Evolutionary conservation across 768 basidiomycete species (phyloP).

Genomic region (Leccinum rimulosum): DNA sequence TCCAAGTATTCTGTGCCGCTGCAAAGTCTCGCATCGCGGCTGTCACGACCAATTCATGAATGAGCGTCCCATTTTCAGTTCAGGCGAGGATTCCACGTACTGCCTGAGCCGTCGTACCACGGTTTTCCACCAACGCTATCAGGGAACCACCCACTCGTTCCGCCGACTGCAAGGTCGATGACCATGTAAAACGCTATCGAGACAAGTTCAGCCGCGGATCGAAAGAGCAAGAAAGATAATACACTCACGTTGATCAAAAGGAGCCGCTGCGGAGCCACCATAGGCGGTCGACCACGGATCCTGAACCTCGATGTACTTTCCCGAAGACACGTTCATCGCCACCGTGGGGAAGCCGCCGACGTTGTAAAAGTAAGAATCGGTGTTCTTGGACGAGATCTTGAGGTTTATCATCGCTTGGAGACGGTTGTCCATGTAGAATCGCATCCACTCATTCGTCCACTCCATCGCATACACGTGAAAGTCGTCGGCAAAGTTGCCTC

Average conservation of each 20-base stretch:
- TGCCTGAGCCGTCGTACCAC: conserved; percentile 62
- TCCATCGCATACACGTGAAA: conserved; percentile 59
- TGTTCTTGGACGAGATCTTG: conserved; percentile 39
- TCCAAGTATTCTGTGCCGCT: conserved; percentile 60
- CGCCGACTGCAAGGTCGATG: conserved; percentile 77
- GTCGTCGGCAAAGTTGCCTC: conserved; percentile 42
- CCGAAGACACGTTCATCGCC: conserved; percentile 40
- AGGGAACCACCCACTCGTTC: conserved; percentile 59
- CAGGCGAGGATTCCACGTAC: conserved; percentile 33
- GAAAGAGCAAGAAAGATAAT: not conserved
- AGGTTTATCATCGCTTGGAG: conserved; percentile 52
- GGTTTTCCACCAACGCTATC: conserved; percentile 50
- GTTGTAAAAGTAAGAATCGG: conserved; percentile 50
- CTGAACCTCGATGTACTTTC: conserved; percentile 37
- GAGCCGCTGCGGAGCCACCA: conserved; percentile 46
- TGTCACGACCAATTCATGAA: not conserved
- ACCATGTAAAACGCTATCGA: conserved; percentile 72
- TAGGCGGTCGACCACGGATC: conserved; percentile 50
- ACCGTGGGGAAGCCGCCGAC: conserved; percentile 51
- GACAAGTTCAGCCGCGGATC: conserved; percentile 1
- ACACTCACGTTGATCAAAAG: conserved; percentile 34
- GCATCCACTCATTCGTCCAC: conserved; percentile 57
- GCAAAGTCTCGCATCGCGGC: conserved; percentile 76
- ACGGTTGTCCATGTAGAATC: conserved; percentile 51
- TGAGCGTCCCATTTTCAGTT: conserved; percentile 21